Base-by-base conservation (phyloP, 371 early-diverging fungal genomes). In the Amoeboradix gromovi region DNA sequence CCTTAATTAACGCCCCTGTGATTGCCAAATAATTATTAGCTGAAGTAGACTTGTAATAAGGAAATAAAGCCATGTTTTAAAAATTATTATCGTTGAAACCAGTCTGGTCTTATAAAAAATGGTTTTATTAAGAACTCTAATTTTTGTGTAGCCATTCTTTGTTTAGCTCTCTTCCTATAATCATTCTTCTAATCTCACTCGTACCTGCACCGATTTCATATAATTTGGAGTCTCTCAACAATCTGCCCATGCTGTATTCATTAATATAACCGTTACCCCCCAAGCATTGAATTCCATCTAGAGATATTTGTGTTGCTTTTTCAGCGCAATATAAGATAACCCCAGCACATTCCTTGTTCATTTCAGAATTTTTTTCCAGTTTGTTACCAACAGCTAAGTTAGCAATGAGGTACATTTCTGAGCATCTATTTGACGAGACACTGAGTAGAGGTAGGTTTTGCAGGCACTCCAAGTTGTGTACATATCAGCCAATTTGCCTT, bases 181-280 rank as follows among this genome's bases (percentile, higher is more conserved):
- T 76, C 91, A 93, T 89, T n/a, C 96, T 81, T 71, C 96, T 84
- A 76, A 95, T 91, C 78, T 95, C 96, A 71, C 87, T 87, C 28
- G 96, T 95, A 67, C 96, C 96, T 29, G 96, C 95, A 68, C 95
- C 95, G 76, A 95, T 95, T 78, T 95, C 96, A 75, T 95, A 95
- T 17, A 95, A 80, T 78, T 94, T 95, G 29, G 94, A 93, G 76
- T 95, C 96, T 32, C 96, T 83, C 70, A 95, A 76, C 67, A 94
- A 80, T 30, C 96, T 84, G n/a, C 93, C 93, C 0, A 90, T 86
- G 1, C 76, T 86, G 75, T 84, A 93, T 67, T 95, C 96, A 73
- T 91, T 92, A 71, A 91, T 92, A 74, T 90, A 95, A 0, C 96
- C 96, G 76, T 92, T 94, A 27, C 94, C 94, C 30, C 80, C 88